Conservation (phyloP, 768 basidiomycete species). For the Wakefieldia striispora region DNA sequence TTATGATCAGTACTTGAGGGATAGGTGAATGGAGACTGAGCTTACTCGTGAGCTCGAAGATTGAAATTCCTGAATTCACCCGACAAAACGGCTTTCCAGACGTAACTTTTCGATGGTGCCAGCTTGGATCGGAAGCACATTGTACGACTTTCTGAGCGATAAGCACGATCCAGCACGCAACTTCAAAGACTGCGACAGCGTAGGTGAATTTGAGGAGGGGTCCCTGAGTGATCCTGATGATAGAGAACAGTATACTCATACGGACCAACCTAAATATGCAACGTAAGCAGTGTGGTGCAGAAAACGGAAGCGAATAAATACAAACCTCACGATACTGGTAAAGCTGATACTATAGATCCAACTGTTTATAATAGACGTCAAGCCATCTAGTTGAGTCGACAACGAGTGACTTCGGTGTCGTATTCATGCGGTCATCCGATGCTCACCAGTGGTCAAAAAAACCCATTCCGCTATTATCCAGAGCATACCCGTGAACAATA, state of each 20-base stretch:
- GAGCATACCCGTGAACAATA: constrained; percentile 9
- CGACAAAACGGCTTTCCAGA: constrained; percentile 12
- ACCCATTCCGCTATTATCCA: constrained; percentile 14
- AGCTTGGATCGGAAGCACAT: constrained; percentile 7
- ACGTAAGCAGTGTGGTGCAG: not conserved
- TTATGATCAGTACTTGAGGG: not conserved
- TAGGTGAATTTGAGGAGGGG: constrained; percentile 10
- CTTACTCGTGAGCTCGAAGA: constrained; percentile 19
- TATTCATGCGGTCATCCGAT: not conserved
- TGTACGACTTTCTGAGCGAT: constrained; percentile 4
- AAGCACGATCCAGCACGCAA: constrained; percentile 5
- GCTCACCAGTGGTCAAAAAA: constrained; percentile 5
- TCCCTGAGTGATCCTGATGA: constrained; percentile 13
- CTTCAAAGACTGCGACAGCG: constrained; percentile 6
- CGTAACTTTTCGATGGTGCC: constrained; percentile 1
- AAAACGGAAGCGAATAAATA: not conserved
- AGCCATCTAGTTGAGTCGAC: constrained; percentile 1
- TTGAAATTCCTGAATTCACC: not conserved
- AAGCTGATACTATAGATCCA: constrained; percentile 15
- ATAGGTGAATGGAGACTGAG: not conserved
- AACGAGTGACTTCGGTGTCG: not conserved
- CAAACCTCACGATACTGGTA: constrained; percentile 8
- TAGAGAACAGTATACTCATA: constrained; percentile 21
- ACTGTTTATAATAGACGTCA: constrained; percentile 2
- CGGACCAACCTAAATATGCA: constrained; percentile 9